A percentile compares a stretch with the other conserved stretches of the same genome.
phyloP scores from a whole-genome alignment of 495 filamentous ascomycete genomes.

The Cercophora newfieldiana region DNA sequence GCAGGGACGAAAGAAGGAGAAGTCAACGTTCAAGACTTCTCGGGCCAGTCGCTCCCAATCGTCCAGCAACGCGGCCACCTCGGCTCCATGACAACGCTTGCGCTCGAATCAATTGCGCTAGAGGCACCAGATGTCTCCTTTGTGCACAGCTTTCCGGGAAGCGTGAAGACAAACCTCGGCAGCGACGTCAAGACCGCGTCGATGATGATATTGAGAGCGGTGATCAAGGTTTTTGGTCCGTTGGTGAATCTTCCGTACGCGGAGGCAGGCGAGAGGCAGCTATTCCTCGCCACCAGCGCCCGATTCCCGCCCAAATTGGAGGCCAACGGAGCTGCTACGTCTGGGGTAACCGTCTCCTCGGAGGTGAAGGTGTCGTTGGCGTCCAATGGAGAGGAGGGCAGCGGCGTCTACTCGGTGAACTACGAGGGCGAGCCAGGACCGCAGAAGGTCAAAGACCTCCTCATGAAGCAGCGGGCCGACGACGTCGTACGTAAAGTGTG shows the following conservation, averaged over 20 bases:
- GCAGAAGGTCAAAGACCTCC: conserved; percentile 34
- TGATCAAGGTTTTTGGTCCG: conserved; percentile 20
- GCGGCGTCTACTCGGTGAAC: conserved; percentile 55
- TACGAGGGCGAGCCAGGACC: conserved; percentile 42
- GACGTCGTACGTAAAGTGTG: conserved; percentile 48
- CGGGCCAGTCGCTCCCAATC: conserved; percentile 26
- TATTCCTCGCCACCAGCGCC: conserved; percentile 55
- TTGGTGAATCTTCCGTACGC: conserved; percentile 22
- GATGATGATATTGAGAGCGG: not conserved
- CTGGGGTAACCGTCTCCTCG: conserved; percentile 31
- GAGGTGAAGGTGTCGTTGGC: conserved; percentile 40
- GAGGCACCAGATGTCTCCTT: conserved; percentile 54
- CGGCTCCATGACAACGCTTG: conserved; percentile 51
- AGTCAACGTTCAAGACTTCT: conserved; percentile 51
- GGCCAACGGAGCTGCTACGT: conserved; percentile 5
- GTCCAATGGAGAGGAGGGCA: conserved; percentile 46
- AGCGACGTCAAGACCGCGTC: conserved; percentile 9
- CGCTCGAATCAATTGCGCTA: conserved; percentile 49
- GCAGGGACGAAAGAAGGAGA: conserved; percentile 54
- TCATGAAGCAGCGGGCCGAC: conserved; percentile 41
- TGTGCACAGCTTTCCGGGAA: conserved; percentile 58
- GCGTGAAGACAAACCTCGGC: conserved; percentile 45
- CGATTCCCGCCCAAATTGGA: conserved; percentile 43
- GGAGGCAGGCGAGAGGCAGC: conserved; percentile 57
- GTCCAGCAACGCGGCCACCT: conserved; percentile 44